These are phyloP conservation scores for Sonneratia alba DNA, from an alignment of 345 rosid genomes.

Conservation along the genomic window DNA sequence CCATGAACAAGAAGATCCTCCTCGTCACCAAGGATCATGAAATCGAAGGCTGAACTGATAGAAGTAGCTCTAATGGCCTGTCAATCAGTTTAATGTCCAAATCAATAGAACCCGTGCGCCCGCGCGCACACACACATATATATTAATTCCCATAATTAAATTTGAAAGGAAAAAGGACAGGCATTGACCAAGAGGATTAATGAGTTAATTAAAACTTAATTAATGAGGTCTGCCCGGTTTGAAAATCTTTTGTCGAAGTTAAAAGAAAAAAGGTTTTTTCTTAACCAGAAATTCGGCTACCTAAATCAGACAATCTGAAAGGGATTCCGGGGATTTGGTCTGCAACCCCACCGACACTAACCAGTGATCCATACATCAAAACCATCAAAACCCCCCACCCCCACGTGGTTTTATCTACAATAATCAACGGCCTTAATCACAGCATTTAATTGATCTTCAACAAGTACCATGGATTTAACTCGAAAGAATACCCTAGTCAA, in stretches of 20 bases:
- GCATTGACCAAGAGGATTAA: neutral
- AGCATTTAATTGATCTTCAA: neutral
- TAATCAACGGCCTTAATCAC: neutral
- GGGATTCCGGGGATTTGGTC: neutral
- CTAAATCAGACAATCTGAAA: neutral
- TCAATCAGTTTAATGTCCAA: neutral
- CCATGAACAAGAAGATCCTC: neutral
- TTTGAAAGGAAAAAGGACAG: neutral
- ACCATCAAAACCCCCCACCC: neutral
- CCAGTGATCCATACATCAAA: neutral
- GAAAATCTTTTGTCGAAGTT: neutral
- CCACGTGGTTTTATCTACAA: neutral
- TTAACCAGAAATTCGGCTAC: neutral
- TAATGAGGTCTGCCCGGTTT: too few relatives aligned
- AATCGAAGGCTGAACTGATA: neutral
- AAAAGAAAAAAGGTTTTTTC: neutral
- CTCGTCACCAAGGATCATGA: neutral
- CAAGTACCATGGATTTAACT: neutral
- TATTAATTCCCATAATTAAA: neutral
- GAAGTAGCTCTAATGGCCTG: neutral
- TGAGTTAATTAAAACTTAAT: neutral
- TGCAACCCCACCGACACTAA: neutral
- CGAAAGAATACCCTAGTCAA: too few relatives aligned
- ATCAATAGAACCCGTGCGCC: too few relatives aligned
- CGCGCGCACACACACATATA: too few relatives aligned